Conservation (phyloP, 768 basidiomycete species). For the Coprinellus aureogranulatus region DNA sequence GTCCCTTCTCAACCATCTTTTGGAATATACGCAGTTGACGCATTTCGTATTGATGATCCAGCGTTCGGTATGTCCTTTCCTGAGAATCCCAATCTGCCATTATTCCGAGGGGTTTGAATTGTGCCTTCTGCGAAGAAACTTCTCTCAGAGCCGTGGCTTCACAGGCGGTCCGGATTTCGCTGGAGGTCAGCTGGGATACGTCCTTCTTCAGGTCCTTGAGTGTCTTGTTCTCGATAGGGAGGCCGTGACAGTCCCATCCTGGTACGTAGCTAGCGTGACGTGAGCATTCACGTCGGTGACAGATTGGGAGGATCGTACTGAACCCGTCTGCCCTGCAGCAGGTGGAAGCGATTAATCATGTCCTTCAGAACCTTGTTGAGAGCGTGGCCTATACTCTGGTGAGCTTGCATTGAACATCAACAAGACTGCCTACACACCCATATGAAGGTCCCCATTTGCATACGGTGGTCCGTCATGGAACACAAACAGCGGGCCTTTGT, state of each 20-base stretch:
- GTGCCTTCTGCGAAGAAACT: conserved; percentile 69
- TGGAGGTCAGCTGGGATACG: conserved; percentile 48
- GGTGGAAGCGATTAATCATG: conserved; percentile 86
- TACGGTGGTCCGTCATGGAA: conserved; percentile 97
- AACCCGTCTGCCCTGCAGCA: conserved; percentile 72
- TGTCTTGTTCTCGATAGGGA: conserved; percentile 95
- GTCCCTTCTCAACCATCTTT: conserved; percentile 81
- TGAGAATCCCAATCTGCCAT: conserved; percentile 86
- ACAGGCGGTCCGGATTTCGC: conserved; percentile 68
- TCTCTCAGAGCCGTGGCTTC: conserved; percentile 69
- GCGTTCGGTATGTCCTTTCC: conserved; percentile 73
- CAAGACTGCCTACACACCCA: conserved; percentile 58
- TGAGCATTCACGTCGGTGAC: background rate
- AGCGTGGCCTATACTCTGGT: conserved; percentile 71
- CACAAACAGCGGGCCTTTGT: conserved; percentile 69
- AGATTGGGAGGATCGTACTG: conserved; percentile 77
- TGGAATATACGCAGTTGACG: conserved; percentile 83
- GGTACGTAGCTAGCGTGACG: conserved; percentile 72
- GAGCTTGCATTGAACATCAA: background rate
- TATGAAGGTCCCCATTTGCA: conserved; percentile 93
- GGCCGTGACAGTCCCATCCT: conserved; percentile 98
- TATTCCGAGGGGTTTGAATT: conserved; percentile 79
- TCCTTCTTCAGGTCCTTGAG: conserved; percentile 71
- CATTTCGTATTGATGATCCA: conserved; percentile 86
- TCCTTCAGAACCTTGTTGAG: conserved; percentile 97